Conservation (phyloP, 2,329 filamentous ascomycete genomes). For the Tolypocladium pustulatum region DNA sequence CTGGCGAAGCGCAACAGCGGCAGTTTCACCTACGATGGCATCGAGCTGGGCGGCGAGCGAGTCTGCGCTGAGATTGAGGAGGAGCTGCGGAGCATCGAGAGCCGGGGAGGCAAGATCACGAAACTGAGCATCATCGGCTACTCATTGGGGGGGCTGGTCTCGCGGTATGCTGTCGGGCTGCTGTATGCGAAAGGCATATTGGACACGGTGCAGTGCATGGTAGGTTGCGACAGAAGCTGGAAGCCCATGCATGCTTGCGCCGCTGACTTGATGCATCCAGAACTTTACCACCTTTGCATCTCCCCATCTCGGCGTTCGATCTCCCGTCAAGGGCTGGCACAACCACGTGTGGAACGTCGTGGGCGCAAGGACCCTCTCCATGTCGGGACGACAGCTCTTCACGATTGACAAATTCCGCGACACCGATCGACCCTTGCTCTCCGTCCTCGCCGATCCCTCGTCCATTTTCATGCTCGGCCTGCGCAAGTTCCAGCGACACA, state of each 20-base stretch:
- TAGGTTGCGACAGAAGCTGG: conserved; percentile 21
- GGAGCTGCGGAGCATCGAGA: conserved; percentile 44
- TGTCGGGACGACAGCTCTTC: conserved; percentile 80
- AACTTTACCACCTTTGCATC: conserved; percentile 93
- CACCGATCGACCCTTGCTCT: conserved; percentile 69
- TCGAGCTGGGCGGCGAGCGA: conserved; percentile 57
- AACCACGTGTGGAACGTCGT: conserved; percentile 73
- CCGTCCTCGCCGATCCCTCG: conserved; percentile 69
- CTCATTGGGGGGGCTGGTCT: conserved; percentile 77
- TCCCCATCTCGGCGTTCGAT: conserved; percentile 68
- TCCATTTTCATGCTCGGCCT: conserved; percentile 81
- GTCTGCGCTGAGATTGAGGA: conserved; percentile 59
- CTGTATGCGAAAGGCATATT: conserved; percentile 73
- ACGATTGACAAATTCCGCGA: conserved; percentile 76
- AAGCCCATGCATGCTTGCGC: background rate
- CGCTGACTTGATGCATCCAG: conserved; percentile 23
- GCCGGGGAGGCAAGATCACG: conserved; percentile 57
- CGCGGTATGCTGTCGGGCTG: conserved; percentile 77
- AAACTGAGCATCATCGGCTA: conserved; percentile 87
- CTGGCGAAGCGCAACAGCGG: conserved; percentile 64
- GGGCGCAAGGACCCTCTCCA: conserved; percentile 69
- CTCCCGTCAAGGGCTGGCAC: conserved; percentile 54
- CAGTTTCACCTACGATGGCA: conserved; percentile 61
- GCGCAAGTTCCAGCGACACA: conserved; percentile 62
- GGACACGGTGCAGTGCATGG: conserved; percentile 67